Conservation (phyloP, 306 rosid genomes). For the Clitoria ternatea region DNA sequence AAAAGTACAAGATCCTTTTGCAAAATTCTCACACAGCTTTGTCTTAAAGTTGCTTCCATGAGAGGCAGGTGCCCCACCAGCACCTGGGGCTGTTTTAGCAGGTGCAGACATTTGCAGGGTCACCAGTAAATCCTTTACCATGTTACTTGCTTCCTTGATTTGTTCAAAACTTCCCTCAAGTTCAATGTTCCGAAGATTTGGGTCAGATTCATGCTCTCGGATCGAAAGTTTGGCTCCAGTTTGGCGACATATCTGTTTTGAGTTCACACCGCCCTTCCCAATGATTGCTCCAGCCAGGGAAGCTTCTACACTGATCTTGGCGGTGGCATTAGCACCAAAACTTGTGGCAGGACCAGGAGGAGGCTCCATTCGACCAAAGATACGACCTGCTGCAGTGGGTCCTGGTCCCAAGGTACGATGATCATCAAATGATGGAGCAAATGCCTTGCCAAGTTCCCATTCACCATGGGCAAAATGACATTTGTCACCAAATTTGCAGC, state of each 20-base stretch:
- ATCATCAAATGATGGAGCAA: conserved; percentile 58
- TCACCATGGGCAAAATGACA: conserved; percentile 96
- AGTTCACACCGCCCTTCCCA: conserved; percentile 95
- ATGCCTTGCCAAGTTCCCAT: conserved; percentile 80
- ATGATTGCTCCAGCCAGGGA: conserved; percentile 94
- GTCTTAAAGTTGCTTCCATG: conserved; percentile 75
- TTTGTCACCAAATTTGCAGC: conserved; percentile 96
- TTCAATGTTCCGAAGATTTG: conserved; percentile 80
- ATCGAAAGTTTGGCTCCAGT: conserved; percentile 94
- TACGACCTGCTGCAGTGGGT: conserved; percentile 43
- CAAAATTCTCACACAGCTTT: conserved; percentile 86
- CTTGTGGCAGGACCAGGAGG: conserved; percentile 60
- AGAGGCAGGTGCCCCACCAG: conserved; percentile 41
- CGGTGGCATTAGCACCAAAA: conserved; percentile 92
- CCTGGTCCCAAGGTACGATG: conserved; percentile 62
- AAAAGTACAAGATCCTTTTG: conserved; percentile 88
- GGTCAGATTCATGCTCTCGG: conserved; percentile 83
- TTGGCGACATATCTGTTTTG: conserved; percentile 94
- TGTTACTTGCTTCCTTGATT: conserved; percentile 78
- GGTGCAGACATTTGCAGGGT: conserved; percentile 61
- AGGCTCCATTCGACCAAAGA: conserved; percentile 56
- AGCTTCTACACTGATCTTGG: conserved; percentile 94
- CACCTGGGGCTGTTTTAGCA: conserved; percentile 41
- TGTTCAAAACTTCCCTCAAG: conserved; percentile 94
- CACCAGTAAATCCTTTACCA: conserved; percentile 71